Percentiles rank a stretch among this genome's conserved stretches.
Evolutionary conservation across 169 alveolate genomes (phyloP).

Genomic region (Plasmodium knowlesi): DNA sequence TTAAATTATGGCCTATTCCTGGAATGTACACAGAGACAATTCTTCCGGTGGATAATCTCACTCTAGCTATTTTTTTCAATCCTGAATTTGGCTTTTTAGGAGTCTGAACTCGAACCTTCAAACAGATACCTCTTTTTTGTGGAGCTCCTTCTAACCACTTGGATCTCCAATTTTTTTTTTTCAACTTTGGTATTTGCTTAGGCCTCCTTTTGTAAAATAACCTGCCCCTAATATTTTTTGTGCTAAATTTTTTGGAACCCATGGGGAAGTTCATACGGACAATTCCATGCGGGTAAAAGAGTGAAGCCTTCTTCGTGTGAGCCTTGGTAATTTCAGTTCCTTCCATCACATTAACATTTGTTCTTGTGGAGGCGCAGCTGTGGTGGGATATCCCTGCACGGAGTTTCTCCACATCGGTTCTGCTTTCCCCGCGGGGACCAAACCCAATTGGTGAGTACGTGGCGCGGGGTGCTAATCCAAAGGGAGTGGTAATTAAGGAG

Average conservation of each 20-base stretch:
- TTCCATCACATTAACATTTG: not conserved
- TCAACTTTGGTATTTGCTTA: slow-evolving; percentile 84
- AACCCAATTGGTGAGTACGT: not conserved
- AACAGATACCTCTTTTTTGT: slow-evolving; percentile 85
- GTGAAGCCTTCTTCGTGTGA: not conserved
- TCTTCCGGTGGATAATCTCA: slow-evolving; percentile 86
- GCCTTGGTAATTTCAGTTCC: not conserved
- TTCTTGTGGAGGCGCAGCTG: not conserved
- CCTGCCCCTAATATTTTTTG: slow-evolving; percentile 86
- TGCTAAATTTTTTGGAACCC: slow-evolving; percentile 54
- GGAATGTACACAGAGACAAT: slow-evolving; percentile 88
- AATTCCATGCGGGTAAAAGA: not conserved
- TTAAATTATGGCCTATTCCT: slow-evolving; percentile 89
- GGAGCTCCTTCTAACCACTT: slow-evolving; percentile 89
- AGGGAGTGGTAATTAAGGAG: not conserved
- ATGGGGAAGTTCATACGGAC: not conserved
- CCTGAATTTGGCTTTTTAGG: slow-evolving; percentile 91
- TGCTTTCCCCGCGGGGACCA: not conserved
- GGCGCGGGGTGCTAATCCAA: not conserved
- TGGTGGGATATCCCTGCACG: not conserved
- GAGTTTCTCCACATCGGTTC: not conserved
- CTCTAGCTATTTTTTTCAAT: slow-evolving; percentile 88
- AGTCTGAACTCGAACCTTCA: slow-evolving; percentile 84
- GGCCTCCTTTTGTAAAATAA: slow-evolving; percentile 86
- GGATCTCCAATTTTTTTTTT: slow-evolving; percentile 86